Evolutionary conservation across 768 basidiomycete genomes (phyloP).

Genomic region (Rhodotorula babjevae): DNA sequence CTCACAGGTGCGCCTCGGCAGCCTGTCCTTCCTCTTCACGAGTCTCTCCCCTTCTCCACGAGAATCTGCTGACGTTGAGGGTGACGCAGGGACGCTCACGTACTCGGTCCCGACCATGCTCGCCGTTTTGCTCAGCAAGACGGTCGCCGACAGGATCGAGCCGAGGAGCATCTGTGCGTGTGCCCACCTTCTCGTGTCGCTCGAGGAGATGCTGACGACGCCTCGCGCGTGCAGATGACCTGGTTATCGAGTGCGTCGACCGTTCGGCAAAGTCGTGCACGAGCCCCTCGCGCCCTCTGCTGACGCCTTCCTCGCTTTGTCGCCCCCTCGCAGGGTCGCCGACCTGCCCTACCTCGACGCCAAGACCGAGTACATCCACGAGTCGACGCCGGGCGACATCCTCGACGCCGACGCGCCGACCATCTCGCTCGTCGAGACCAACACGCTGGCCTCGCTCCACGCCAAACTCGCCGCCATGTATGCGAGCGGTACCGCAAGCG

Average conservation of each 20-base stretch:
- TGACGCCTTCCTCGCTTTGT: background rate
- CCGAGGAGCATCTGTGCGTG: constrained; percentile 79
- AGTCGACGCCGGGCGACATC: constrained; percentile 17
- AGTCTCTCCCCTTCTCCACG: too few relatives aligned
- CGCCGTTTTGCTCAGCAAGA: constrained; percentile 76
- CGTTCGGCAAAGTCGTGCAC: background rate
- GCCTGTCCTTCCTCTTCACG: background rate
- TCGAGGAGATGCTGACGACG: background rate
- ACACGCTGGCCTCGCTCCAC: constrained; percentile 71
- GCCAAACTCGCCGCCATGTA: constrained; percentile 68
- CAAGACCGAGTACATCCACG: constrained; percentile 67
- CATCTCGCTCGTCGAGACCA: constrained; percentile 64
- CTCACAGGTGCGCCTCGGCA: background rate
- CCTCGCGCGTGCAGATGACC: constrained; percentile 52
- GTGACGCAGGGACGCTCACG: constrained; percentile 85
- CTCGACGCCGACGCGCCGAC: constrained; percentile 55
- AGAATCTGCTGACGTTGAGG: too few relatives aligned
- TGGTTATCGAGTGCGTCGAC: constrained; percentile 70
- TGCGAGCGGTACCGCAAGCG: constrained; percentile 55
- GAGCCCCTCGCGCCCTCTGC: background rate
- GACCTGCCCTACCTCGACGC: constrained; percentile 88
- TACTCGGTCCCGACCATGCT: constrained; percentile 90
- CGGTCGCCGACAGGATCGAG: constrained; percentile 78
- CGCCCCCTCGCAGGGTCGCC: constrained; percentile 54
- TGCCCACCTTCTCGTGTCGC: too few relatives aligned